phyloP scores from a whole-genome alignment of 345 rosid genomes.

The Arabidopsis suecica region DNA sequence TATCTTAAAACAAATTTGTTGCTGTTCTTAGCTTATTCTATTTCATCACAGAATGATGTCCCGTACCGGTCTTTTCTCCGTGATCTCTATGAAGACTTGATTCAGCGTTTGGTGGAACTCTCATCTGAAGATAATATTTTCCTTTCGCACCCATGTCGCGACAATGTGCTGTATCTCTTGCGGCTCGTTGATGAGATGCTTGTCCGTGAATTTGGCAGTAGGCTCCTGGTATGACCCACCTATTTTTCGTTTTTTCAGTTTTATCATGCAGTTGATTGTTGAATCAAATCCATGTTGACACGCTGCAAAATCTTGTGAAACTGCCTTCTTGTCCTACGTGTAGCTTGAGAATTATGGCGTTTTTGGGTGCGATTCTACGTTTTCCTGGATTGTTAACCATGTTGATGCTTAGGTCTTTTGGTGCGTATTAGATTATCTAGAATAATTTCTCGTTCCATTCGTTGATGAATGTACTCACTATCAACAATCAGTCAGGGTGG shows the following conservation, averaged over 20 bases:
- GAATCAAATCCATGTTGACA: constrained; percentile 26
- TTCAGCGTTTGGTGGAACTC: constrained; percentile 69
- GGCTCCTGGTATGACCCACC: constrained; percentile 65
- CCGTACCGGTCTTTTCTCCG: constrained; percentile 66
- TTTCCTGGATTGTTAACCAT: constrained; percentile 18
- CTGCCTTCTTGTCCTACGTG: constrained; percentile 5
- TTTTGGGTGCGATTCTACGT: constrained; percentile 17
- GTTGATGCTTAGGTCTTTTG: constrained; percentile 23
- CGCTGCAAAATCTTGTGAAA: constrained; percentile 11
- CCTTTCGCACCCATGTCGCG: constrained; percentile 89
- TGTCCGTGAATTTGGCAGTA: constrained; percentile 72
- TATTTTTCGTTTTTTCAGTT: constrained; percentile 6
- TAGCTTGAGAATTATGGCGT: constrained; percentile 15
- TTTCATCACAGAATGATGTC: constrained; percentile 59
- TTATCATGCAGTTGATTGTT: constrained; percentile 21
- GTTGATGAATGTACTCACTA: constrained; percentile 22
- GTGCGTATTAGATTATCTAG: constrained; percentile 31
- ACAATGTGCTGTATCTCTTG: constrained; percentile 82
- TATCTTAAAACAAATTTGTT: constrained; percentile 15
- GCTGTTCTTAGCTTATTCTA: constrained; percentile 34
- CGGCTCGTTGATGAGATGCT: constrained; percentile 90
- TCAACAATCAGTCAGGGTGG: constrained; percentile 17
- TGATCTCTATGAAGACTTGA: constrained; percentile 76
- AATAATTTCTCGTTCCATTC: constrained; percentile 26
- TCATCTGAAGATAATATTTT: constrained; percentile 85